These are phyloP conservation scores for Tylopilus intermedius DNA, from an alignment of 768 basidiomycete species.

Conservation along the genomic window DNA sequence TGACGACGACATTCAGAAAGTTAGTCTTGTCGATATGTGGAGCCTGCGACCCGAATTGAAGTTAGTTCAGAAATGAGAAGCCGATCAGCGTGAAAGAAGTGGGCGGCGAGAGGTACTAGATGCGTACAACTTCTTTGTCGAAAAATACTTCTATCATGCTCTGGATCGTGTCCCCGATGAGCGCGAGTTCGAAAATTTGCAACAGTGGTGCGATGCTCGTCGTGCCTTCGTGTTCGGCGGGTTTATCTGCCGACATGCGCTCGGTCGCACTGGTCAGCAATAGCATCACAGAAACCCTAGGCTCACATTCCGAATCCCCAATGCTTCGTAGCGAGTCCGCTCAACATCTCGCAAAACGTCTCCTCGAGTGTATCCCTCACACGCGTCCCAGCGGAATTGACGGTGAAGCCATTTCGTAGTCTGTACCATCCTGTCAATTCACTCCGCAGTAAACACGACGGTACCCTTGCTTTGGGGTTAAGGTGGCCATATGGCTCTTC, in stretches of 20 bases:
- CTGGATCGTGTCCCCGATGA: conserved; percentile 95
- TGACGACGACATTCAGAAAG: conserved; percentile 86
- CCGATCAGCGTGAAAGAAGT: background rate
- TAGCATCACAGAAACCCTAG: background rate
- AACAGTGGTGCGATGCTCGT: conserved; percentile 86
- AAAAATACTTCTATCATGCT: conserved; percentile 98
- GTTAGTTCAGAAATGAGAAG: background rate
- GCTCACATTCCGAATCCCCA: conserved; percentile 75
- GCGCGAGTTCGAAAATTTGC: conserved; percentile 97
- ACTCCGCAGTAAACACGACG: background rate
- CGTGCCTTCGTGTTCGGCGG: conserved; percentile 77
- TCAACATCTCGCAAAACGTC: conserved; percentile 79
- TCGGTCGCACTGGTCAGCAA: conserved; percentile 62
- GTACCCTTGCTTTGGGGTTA: conserved; percentile 66
- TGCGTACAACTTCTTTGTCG: conserved; percentile 83
- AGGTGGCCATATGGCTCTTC: conserved; percentile 85
- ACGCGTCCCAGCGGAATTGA: conserved; percentile 78
- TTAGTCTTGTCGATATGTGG: conserved; percentile 89
- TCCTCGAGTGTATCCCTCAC: conserved; percentile 94
- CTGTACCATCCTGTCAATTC: conserved; percentile 32
- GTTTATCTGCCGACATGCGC: conserved; percentile 86
- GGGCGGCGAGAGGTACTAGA: background rate
- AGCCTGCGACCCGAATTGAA: conserved; percentile 40
- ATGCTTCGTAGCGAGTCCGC: conserved; percentile 73
- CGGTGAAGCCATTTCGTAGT: conserved; percentile 89